A percentile compares a stretch with the other conserved stretches of the same genome.
Evolutionary conservation across 768 basidiomycete genomes (phyloP).

Genomic region (Hebeloma cylindrosporum): DNA sequence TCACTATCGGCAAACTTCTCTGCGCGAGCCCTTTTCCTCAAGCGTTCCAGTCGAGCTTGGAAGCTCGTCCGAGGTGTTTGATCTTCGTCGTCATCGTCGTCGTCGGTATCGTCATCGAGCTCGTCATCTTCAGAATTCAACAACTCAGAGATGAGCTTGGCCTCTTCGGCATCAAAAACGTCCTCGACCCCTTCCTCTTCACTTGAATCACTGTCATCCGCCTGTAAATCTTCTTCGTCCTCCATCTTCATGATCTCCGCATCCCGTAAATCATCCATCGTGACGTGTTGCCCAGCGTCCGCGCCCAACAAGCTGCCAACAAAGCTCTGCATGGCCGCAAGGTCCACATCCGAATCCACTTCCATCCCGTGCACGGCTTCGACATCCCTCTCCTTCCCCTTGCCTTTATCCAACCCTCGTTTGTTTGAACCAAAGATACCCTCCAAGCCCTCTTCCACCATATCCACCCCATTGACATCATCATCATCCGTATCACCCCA

Average conservation of each 20-base stretch:
- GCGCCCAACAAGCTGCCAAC: slow-evolving; percentile 45
- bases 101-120: slow-evolving; percentile 35
- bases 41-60: slow-evolving; percentile 41
- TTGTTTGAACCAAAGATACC: no score
- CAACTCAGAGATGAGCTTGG: slow-evolving; percentile 38
- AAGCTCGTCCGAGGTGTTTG: slow-evolving; percentile 45
- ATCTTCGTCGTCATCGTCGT: slow-evolving; percentile 34
- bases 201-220: slow-evolving; percentile 29
- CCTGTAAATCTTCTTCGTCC: slow-evolving; percentile 42
- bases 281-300: slow-evolving; percentile 46
- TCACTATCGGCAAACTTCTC: slow-evolving; percentile 29
- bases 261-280: slow-evolving; percentile 70
- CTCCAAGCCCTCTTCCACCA: slow-evolving; percentile 32
- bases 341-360: background rate
- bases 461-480: slow-evolving; percentile 25
- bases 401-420: slow-evolving; percentile 21
- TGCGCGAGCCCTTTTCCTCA: slow-evolving; percentile 32
- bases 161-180: slow-evolving; percentile 46
- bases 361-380: background rate
- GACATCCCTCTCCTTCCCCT: slow-evolving; percentile 11
- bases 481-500: slow-evolving; percentile 54
- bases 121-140: slow-evolving; percentile 29
- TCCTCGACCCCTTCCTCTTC: slow-evolving; percentile 39
- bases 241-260: slow-evolving; percentile 46
- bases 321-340: slow-evolving; percentile 54